Conservation (phyloP, 352 stramenopile genomes). For the Pythium phragmitis region DNA sequence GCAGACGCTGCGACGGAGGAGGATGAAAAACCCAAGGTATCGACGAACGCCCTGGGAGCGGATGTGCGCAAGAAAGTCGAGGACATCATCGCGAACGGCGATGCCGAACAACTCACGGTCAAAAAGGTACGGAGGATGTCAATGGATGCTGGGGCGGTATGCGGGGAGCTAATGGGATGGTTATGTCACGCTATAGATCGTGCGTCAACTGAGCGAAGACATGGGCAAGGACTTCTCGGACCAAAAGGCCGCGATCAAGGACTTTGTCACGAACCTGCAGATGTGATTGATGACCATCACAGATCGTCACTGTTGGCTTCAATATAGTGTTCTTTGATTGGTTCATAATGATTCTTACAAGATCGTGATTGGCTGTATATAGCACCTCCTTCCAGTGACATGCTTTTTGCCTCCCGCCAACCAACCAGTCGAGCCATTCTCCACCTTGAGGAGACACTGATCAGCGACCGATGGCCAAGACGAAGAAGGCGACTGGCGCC, state of each 20-base stretch:
- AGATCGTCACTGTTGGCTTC: constrained; percentile 2
- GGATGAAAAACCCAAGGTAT: constrained; percentile 17
- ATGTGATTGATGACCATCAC: constrained; percentile 17
- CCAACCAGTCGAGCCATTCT: constrained; percentile 23
- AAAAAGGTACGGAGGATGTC: constrained; percentile 53
- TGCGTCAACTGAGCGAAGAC: constrained; percentile 66
- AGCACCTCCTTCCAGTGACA: constrained; percentile 8
- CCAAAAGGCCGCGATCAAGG: constrained; percentile 83
- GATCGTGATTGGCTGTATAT: constrained; percentile 23
- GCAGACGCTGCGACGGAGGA: constrained; percentile 4
- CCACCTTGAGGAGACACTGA: constrained; percentile 45
- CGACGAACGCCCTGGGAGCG: constrained; percentile 30
- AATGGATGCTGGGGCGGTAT: not conserved
- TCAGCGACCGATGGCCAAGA: constrained; percentile 10
- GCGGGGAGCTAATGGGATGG: not conserved
- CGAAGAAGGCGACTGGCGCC: constrained; percentile 36
- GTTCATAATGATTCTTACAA: constrained; percentile 23
- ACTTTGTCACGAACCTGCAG: constrained; percentile 58
- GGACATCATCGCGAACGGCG: constrained; percentile 75
- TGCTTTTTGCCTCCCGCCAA: constrained; percentile 13
- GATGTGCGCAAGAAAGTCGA: constrained; percentile 66
- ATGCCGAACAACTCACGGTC: constrained; percentile 79
- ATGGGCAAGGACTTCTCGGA: constrained; percentile 60
- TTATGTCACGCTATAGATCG: constrained; percentile 42
- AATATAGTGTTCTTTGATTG: constrained; percentile 20